Evolutionary conservation across 2,329 filamentous ascomycete species (phyloP).

Genomic region (Phoma herbarum): DNA sequence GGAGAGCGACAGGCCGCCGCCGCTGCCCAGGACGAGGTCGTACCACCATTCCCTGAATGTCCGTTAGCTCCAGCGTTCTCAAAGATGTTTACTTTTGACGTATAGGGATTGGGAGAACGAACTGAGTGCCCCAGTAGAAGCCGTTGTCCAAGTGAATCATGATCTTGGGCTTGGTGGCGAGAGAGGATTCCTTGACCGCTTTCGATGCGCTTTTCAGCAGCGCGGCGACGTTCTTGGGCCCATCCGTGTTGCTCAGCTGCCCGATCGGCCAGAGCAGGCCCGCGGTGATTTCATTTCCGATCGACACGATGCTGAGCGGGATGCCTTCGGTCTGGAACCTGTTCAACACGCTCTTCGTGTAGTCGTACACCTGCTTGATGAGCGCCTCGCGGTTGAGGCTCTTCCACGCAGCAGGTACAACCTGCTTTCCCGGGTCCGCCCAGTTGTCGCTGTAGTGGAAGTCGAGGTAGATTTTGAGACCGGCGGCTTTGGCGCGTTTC

Average conservation of each 20-base stretch:
- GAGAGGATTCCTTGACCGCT: slow-evolving; percentile 70
- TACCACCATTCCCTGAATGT: slow-evolving; percentile 68
- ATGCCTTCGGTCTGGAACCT: slow-evolving; percentile 66
- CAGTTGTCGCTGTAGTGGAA: slow-evolving; percentile 75
- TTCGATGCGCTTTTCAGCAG: slow-evolving; percentile 71
- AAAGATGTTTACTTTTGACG: too few species aligned
- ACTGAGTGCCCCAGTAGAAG: slow-evolving; percentile 69
- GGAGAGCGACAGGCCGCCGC: slow-evolving; percentile 58
- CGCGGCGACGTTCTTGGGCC: slow-evolving; percentile 65
- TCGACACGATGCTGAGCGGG: slow-evolving; percentile 69
- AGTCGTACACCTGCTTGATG: slow-evolving; percentile 71
- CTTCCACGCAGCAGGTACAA: slow-evolving; percentile 70
- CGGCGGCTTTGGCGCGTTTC: slow-evolving; percentile 69
- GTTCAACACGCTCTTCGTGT: slow-evolving; percentile 70
- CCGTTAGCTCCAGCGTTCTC: neutral
- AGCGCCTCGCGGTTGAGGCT: slow-evolving; percentile 66
- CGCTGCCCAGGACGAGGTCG: slow-evolving; percentile 56
- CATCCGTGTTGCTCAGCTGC: slow-evolving; percentile 58
- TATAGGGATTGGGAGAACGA: too few species aligned
- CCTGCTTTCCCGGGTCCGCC: slow-evolving; percentile 73
- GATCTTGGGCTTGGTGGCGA: slow-evolving; percentile 69
- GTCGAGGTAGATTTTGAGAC: slow-evolving; percentile 68
- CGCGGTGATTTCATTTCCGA: slow-evolving; percentile 76
- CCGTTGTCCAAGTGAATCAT: slow-evolving; percentile 80
- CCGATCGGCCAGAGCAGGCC: slow-evolving; percentile 75